A percentile compares a stretch with the other conserved stretches of the same genome.
phyloP scores from a whole-genome alignment of 1,284 basidiomycete genomes.

The Ustilago xerochloae region DNA sequence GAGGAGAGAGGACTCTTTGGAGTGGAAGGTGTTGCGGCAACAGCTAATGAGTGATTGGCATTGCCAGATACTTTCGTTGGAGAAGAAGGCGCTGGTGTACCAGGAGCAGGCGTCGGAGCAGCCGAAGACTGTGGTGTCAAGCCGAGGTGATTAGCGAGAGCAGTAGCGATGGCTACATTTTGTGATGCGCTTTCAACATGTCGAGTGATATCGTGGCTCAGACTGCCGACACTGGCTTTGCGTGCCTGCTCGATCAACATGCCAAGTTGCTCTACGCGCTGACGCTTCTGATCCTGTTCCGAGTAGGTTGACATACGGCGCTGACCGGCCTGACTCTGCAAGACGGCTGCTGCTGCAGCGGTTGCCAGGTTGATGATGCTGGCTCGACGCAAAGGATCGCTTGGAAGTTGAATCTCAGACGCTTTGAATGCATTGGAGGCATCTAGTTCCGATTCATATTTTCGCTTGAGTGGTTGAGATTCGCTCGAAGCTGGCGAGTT shows the following conservation, averaged over 20 bases:
- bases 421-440: slow-evolving; percentile 14
- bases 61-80: slow-evolving; percentile 21
- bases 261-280: slow-evolving; percentile 44
- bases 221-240: slow-evolving; percentile 30
- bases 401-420: slow-evolving; percentile 30
- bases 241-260: slow-evolving; percentile 48
- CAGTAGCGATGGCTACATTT: slow-evolving; percentile 42
- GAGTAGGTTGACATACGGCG: slow-evolving; percentile 28
- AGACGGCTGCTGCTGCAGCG: slow-evolving; percentile 39
- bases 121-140: slow-evolving; percentile 27
- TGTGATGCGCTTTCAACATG: slow-evolving; percentile 26
- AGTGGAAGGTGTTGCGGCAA: slow-evolving; percentile 20
- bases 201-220: slow-evolving; percentile 26
- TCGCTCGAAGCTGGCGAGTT: slow-evolving; percentile 13
- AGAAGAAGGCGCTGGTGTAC: slow-evolving; percentile 14
- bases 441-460: slow-evolving; percentile 25
- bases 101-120: slow-evolving; percentile 23
- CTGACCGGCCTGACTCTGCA: slow-evolving; percentile 36
- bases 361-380: slow-evolving; percentile 53
- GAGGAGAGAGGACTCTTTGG: slow-evolving; percentile 32
- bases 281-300: slow-evolving; percentile 47
- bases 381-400: slow-evolving; percentile 34
- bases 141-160: slow-evolving; percentile 31
- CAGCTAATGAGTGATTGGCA: slow-evolving; percentile 5
- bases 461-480: slow-evolving; percentile 27